Evolutionary conservation across 2,329 filamentous ascomycete genomes (phyloP).

Genomic region (Talaromyces sp.): DNA sequence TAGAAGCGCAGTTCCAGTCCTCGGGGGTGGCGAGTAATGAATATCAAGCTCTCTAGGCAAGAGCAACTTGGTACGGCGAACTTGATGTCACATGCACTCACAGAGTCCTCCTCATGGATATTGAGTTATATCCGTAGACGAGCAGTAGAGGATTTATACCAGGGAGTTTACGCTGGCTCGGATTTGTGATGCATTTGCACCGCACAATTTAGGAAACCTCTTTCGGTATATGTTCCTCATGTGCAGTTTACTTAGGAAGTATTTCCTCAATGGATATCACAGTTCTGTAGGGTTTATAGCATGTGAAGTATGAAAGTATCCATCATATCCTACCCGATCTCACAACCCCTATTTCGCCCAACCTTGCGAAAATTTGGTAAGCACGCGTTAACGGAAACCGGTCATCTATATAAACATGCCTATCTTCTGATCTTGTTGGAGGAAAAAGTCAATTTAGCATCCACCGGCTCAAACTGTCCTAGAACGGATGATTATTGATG

Average conservation of each 20-base stretch:
- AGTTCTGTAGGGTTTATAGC: neutral
- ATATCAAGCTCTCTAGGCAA: too few species aligned
- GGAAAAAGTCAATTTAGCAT: neutral
- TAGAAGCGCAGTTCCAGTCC: too few species aligned
- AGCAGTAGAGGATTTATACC: neutral
- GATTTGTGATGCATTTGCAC: neutral
- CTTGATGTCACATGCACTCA: too few species aligned
- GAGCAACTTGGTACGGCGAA: too few species aligned
- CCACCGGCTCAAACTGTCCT: neutral
- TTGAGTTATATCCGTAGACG: too few species aligned
- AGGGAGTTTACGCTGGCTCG: neutral
- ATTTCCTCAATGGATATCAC: neutral
- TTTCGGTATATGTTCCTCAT: neutral
- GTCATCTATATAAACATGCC: neutral
- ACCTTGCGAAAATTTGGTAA: neutral
- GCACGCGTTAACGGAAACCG: too few species aligned
- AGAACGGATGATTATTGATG: neutral
- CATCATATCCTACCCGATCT: neutral
- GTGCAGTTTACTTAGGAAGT: neutral
- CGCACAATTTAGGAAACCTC: neutral
- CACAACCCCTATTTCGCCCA: neutral
- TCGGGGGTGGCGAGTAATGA: too few species aligned
- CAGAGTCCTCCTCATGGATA: too few species aligned
- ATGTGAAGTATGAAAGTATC: too few species aligned
- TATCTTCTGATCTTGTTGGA: neutral